phyloP scores from a whole-genome alignment of 345 rosid genomes.

The Hypericum androsaemum region DNA sequence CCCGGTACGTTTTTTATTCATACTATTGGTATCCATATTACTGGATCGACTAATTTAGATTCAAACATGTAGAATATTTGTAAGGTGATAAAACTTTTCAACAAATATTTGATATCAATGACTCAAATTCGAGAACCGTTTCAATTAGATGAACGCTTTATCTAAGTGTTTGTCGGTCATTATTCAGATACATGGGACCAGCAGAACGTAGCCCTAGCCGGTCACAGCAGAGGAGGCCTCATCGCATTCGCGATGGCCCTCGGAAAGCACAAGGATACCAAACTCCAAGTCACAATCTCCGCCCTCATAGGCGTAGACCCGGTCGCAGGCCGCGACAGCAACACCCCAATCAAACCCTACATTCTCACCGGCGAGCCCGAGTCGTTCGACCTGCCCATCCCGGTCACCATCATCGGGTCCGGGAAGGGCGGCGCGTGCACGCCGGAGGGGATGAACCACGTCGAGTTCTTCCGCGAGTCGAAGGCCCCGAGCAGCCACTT shows the following conservation, averaged over 20 bases:
- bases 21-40: no score
- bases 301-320: slow-evolving; percentile 29
- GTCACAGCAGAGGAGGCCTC: slow-evolving; percentile 40
- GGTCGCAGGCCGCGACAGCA: slow-evolving; percentile 16
- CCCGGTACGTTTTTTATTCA: no score
- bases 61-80: no score
- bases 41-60: no score
- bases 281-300: slow-evolving; percentile 1
- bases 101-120: no score
- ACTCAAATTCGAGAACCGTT: no score
- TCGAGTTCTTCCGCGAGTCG: slow-evolving; percentile 23
- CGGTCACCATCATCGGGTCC: neutral
- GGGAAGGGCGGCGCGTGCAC: slow-evolving; percentile 18
- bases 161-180: no score
- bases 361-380: slow-evolving; percentile 14
- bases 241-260: slow-evolving; percentile 28
- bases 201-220: slow-evolving; percentile 15
- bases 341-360: slow-evolving; percentile 8
- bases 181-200: slow-evolving; percentile 5
- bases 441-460: slow-evolving; percentile 22
- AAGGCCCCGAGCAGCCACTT: slow-evolving; percentile 28
- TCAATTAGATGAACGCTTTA: no score
- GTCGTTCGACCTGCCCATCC: slow-evolving; percentile 18
- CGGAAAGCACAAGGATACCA: slow-evolving; percentile 6
- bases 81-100: no score